Base-by-base conservation (phyloP, 2,329 filamentous ascomycete genomes). In the Cladosporium velox region DNA sequence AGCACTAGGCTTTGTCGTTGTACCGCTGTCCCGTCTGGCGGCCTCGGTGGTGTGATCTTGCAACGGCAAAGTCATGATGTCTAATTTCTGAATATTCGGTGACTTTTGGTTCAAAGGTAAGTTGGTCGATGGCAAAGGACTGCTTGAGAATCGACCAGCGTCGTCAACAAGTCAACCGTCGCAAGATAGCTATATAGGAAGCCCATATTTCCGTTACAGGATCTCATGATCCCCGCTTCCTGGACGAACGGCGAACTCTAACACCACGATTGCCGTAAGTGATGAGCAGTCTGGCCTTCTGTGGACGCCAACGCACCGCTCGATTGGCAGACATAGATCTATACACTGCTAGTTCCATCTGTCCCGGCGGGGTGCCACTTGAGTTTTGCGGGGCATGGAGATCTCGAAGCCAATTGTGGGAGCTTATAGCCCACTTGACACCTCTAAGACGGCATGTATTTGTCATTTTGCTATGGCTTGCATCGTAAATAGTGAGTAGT, bases 231-330 rank as follows among this genome's bases (percentile, higher is more conserved):
- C 61, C 61, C 61, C 61, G 61, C 61, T 57, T 41, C 59, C 24
- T 47, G 61, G 61, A 64, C 61, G 61, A 64, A 64, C 61, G 61
- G 61, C 61, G 41, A 64, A 52, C 44, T 34, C 21, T 52, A 38
- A 47, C 24, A 58, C 38, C 57, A 47, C 34, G 28, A 44, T 47
- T 59, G 12, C 57, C 38, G 57, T 47, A 6, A 10, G 7, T n/a
- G 24, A 18, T 47, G 57, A 47, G 34, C 35, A 59, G 35, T 47
- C 57, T 59, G 35, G 57, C 24, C 57, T 14, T 15, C 30, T 26
- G 4, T n/a, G 21, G 15, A 59, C 8, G 24, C 21, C 11, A 58
- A 8, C 7, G 3, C n/a, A 15, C 6, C 32, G 15, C 4, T 26
- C 12, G 47, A 62, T 52, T 61, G 59, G 59, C 18, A 61, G 44